Evolutionary conservation across 257 asterid species (phyloP), one percentile per base, ranked within the genome.

Genomic region (Nicotiana knightiana): DNA sequence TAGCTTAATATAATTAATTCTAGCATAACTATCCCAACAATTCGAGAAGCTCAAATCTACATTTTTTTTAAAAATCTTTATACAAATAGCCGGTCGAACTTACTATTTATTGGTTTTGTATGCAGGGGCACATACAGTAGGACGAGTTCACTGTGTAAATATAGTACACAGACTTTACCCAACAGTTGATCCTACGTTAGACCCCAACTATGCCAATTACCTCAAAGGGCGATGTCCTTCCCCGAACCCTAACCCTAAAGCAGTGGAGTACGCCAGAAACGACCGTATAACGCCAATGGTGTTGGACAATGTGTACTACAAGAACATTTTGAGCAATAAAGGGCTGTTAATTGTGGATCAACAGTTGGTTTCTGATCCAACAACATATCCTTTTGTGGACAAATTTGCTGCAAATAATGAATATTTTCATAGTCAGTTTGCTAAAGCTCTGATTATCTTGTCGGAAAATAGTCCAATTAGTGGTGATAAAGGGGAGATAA

Each of bases 41-140:
- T 43, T 43, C 3, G 10, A 43, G 0, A 43, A 43, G 12, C 51
- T 43, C 12, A 43, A 43, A 2, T 2, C 3, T 12, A 43, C 10
- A 32, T 32, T 0, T 8, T 43, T 39, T 8, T 9, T 9, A 0
- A 12, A 3, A 12, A 2, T 0, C 1, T 43, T 43, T 43, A 7
- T 2, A 8, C 11, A 43, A 43, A 43, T 43, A 39, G 10, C 6
- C 10, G 10, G 9, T 9, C 2, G 0, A 37, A 37, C 6, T 37
- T 37, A 43, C 9, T 7, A 10, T 43, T 43, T 43, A 43, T 3
- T 43, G 0, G 0, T 43, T 39, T 43, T 43, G 11, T 43, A 43
- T 79, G 59, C 26, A 91, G 96, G 97, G 1, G 99, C 95, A 2
- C 99, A 95, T 66, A 92, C 98, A 0, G 89, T 95, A 26, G 98